Evolutionary conservation across 257 asterid species (phyloP).

Genomic region (Penstemon newberryi): DNA sequence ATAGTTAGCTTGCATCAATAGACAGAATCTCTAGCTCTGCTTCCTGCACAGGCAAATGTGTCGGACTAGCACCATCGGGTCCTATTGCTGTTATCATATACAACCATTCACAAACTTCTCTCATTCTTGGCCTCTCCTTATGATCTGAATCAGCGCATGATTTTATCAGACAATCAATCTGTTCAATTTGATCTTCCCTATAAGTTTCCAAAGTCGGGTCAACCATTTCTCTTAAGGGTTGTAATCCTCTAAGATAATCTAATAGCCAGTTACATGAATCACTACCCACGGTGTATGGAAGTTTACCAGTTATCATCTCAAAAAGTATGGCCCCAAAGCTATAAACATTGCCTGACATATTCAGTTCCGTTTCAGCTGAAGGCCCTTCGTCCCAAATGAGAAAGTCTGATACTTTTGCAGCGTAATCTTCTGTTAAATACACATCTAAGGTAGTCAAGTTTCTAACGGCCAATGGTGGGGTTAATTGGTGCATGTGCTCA

Average conservation of each 20-base stretch:
- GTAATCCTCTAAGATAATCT: constrained; percentile 47
- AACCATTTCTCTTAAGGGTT: constrained; percentile 39
- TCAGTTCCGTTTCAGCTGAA: constrained; percentile 32
- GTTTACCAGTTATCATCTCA: constrained; percentile 72
- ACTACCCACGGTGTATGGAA: constrained; percentile 55
- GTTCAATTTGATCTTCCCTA: constrained; percentile 44
- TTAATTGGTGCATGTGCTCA: constrained; percentile 69
- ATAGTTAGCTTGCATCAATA: constrained; percentile 35
- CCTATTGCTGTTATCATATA: constrained; percentile 66
- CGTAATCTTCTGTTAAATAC: constrained; percentile 76
- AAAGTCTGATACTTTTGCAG: constrained; percentile 80
- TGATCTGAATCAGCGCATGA: constrained; percentile 47
- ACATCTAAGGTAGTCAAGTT: constrained; percentile 67
- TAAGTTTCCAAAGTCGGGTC: constrained; percentile 63
- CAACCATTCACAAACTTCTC: constrained; percentile 46
- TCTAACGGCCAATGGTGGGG: constrained; percentile 59
- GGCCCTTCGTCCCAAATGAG: constrained; percentile 40
- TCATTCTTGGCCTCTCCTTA: constrained; percentile 48
- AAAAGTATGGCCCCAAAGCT: constrained; percentile 64
- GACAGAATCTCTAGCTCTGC: constrained; percentile 75
- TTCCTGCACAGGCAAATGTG: constrained; percentile 78
- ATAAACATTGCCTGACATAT: constrained; percentile 49
- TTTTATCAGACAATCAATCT: constrained; percentile 52
- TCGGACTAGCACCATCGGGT: constrained; percentile 72
- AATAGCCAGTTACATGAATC: constrained; percentile 66